phyloP scores from a whole-genome alignment of 2,329 filamentous ascomycete species.

The Xylariaceae sp. region DNA sequence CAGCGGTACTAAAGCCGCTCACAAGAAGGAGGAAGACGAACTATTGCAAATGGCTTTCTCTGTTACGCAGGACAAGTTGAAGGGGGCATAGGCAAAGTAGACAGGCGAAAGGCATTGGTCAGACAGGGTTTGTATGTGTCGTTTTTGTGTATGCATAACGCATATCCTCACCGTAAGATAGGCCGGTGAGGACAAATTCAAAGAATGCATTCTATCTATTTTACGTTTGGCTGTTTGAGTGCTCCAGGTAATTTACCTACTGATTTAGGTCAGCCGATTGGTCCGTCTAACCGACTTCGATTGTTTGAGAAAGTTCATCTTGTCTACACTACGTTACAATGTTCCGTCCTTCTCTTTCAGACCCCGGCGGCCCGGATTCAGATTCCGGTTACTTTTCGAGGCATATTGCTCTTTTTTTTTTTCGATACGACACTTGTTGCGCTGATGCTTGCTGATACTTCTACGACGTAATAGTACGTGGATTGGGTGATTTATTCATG shows the following conservation, averaged over 20 bases:
- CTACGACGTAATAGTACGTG: too few relatives aligned
- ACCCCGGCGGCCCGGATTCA: too few relatives aligned
- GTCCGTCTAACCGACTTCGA: too few relatives aligned
- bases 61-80: slow-evolving; percentile 63
- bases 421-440: too few relatives aligned
- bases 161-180: slow-evolving; percentile 27
- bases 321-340: too few relatives aligned
- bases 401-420: too few relatives aligned
- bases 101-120: slow-evolving; percentile 14
- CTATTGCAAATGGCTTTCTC: slow-evolving; percentile 62
- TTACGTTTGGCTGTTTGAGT: slow-evolving; percentile 6
- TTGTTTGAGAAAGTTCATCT: neutral
- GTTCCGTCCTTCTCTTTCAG: too few relatives aligned
- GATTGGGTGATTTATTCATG: too few relatives aligned
- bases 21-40: slow-evolving; percentile 89
- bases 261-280: too few relatives aligned
- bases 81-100: slow-evolving; percentile 49
- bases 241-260: too few relatives aligned
- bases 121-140: slow-evolving; percentile 15
- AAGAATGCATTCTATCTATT: slow-evolving; percentile 24
- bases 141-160: slow-evolving; percentile 32
- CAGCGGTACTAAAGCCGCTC: slow-evolving; percentile 81
- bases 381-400: neutral
- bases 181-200: slow-evolving; percentile 20
- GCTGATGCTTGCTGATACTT: too few relatives aligned